Base-by-base conservation (phyloP, 169 alveolate genomes). In the Pseudocohnilembus persalinus region DNA sequence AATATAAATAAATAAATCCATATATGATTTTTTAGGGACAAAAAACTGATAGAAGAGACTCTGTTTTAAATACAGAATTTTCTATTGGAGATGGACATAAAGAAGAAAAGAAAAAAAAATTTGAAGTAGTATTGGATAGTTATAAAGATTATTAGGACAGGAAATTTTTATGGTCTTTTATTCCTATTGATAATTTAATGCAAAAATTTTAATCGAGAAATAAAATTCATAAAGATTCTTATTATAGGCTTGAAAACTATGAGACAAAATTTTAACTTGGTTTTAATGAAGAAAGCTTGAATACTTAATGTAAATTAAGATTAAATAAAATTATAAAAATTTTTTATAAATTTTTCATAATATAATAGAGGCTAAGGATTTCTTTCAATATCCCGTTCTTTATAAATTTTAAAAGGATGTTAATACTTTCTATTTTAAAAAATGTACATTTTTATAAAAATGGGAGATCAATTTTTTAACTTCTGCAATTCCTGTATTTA, bases 391-490 rank as follows among this genome's bases (percentile, higher is more conserved):
- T 0, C 76, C 84, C 11, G 25, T 79, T 1, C 49, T 79, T 49
- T 35, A 73, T 31, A 72, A 26, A 29, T 77, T 79, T 29, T 33
- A 34, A 31, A 86, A 64, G 68, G 90, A 86, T 30, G 74, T 86
- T 15, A 86, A 86, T 81, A 86, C 87, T 1, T 86, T 73, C 73
- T 80, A 82, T 74, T 86, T 86, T 76, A 86, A 78, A 75, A 80
- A 80, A 64, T 77, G 87, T 26, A 27, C 35, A 24, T 65, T 72
- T n/a, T 63, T 80, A 75, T 68, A 74, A 24, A 80, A 79, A 24
- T 86, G 90, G 90, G 90, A 86, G n/a, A 86, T 76, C 6, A 35
- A 79, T 63, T 79, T 79, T 63, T 49, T 79, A 4, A n/a, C n/a
- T 29, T 79, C 84, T 0, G 28, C 76, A 0, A 79, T 79, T 79